Evolutionary conservation across 2,329 filamentous ascomycete species (phyloP).

Genomic region (Pochonia chlamydosporia): DNA sequence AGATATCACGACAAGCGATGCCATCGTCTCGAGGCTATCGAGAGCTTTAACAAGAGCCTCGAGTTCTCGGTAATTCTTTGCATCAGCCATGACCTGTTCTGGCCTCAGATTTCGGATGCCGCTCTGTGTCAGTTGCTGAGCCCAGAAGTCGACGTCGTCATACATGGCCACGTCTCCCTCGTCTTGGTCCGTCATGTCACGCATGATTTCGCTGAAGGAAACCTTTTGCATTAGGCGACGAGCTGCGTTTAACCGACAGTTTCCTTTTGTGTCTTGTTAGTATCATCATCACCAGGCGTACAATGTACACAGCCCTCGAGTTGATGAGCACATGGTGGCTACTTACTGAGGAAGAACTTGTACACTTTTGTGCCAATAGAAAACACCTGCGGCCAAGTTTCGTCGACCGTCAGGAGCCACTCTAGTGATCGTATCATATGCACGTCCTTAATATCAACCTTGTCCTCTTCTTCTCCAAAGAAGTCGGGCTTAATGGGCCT

Average conservation of each 20-base stretch:
- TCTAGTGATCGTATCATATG: slow-evolving; percentile 72
- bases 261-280: slow-evolving; percentile 26
- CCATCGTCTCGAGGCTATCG: slow-evolving; percentile 63
- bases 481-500: slow-evolving; percentile 66
- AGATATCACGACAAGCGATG: slow-evolving; percentile 46
- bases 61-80: slow-evolving; percentile 61
- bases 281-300: background rate
- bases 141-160: slow-evolving; percentile 36
- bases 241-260: slow-evolving; percentile 48
- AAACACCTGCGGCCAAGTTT: slow-evolving; percentile 67
- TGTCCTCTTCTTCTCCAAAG: slow-evolving; percentile 54
- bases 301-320: background rate
- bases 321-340: background rate
- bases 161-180: slow-evolving; percentile 31
- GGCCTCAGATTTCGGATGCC: slow-evolving; percentile 29
- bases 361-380: slow-evolving; percentile 66
- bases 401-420: slow-evolving; percentile 75
- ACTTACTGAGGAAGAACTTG: slow-evolving; percentile 77
- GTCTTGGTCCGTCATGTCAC: slow-evolving; percentile 30
- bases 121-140: slow-evolving; percentile 27
- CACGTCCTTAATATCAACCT: slow-evolving; percentile 57
- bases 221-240: slow-evolving; percentile 47
- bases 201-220: slow-evolving; percentile 42
- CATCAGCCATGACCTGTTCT: slow-evolving; percentile 44
- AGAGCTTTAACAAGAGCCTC: slow-evolving; percentile 61